phyloP scores from a whole-genome alignment of 179 eudicot genomes.

The Monotropa hypopitys region DNA sequence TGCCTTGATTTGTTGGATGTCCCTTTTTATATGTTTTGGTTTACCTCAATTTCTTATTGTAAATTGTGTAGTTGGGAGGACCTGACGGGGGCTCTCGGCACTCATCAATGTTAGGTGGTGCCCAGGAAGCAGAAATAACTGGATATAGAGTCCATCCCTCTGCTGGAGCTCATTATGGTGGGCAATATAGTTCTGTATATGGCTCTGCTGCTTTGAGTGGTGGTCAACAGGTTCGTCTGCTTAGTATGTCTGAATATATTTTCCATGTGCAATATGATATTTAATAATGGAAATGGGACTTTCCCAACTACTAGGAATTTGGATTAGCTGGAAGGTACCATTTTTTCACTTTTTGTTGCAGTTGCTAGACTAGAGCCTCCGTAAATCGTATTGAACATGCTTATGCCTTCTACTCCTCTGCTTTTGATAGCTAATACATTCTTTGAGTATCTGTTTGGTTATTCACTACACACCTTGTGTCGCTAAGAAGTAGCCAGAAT shows the following conservation, averaged over 20 bases:
- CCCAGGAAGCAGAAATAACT: slow-evolving; percentile 44
- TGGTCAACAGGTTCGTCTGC: slow-evolving; percentile 54
- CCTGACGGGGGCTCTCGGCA: slow-evolving; percentile 46
- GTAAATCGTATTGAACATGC: not conserved
- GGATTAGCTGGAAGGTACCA: not conserved
- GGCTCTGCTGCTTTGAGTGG: slow-evolving; percentile 41
- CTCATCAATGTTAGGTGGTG: slow-evolving; percentile 37
- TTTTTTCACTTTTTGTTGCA: not conserved
- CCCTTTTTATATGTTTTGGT: not conserved
- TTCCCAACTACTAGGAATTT: not conserved
- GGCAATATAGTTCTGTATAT: slow-evolving; percentile 63
- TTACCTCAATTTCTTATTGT: not conserved
- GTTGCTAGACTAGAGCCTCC: not conserved
- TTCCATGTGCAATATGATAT: not conserved
- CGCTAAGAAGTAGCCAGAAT: not conserved
- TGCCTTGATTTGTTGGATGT: not conserved
- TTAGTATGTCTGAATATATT: not conserved
- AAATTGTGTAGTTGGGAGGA: slow-evolving; percentile 26
- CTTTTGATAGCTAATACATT: not conserved
- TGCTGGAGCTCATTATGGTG: slow-evolving; percentile 54
- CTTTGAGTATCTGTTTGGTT: not conserved
- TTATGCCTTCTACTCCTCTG: no score
- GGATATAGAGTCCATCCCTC: slow-evolving; percentile 49
- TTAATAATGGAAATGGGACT: not conserved
- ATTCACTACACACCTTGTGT: not conserved